These are phyloP conservation scores for Orbilia blumenaviensis DNA, from an alignment of 2,329 filamentous ascomycete genomes.

Conservation along the genomic window DNA sequence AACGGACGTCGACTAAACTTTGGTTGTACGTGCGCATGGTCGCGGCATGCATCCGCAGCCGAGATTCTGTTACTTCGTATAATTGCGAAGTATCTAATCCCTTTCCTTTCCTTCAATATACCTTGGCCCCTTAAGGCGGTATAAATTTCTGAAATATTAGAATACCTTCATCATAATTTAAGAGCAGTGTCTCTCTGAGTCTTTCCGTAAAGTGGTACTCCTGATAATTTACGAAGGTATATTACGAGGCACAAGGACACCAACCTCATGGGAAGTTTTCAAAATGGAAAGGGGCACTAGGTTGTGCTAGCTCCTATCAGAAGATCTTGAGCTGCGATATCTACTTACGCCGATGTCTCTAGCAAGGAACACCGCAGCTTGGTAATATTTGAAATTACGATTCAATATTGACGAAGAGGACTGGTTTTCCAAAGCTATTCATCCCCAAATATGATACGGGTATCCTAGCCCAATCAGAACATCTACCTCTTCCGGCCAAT, in stretches of 20 bases:
- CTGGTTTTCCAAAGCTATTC: too few relatives aligned
- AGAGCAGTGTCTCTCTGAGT: not conserved
- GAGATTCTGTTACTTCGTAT: not conserved
- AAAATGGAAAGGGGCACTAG: not conserved
- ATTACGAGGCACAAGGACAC: not conserved
- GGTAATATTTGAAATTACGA: too few relatives aligned
- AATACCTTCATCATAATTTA: not conserved
- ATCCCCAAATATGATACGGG: not conserved
- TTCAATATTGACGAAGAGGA: too few relatives aligned
- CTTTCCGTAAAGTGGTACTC: not conserved
- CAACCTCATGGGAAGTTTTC: not conserved
- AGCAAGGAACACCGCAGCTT: not conserved
- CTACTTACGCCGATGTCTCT: not conserved
- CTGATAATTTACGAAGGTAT: not conserved
- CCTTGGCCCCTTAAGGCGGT: not conserved
- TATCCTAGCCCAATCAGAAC: not conserved
- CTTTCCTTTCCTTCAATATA: not conserved
- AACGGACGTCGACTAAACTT: not conserved
- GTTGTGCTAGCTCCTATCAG: not conserved
- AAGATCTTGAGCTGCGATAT: not conserved
- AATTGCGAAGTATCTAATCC: too few relatives aligned
- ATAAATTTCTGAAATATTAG: not conserved
- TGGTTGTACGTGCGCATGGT: not conserved
- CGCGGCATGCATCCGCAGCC: not conserved
- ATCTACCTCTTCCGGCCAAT: not conserved